These are phyloP conservation scores for Cochlearia excelsa DNA, from an alignment of 345 rosid genomes.

Conservation along the genomic window DNA sequence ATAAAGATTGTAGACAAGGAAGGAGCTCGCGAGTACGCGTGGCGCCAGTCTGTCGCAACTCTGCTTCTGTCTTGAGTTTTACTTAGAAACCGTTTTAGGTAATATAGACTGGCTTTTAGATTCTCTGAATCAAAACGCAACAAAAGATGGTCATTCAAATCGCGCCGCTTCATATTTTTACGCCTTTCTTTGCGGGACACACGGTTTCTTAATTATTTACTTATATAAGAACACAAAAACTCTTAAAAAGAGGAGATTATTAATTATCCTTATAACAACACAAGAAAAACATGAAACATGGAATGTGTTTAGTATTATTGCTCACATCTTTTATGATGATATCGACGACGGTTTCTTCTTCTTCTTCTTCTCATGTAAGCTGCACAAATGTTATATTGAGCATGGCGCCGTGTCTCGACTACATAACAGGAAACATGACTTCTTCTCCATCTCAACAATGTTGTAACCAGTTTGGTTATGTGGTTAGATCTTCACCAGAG, in stretches of 20 bases:
- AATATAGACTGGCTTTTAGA: no score
- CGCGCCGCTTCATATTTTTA: background rate
- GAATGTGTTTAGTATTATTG: constrained; percentile 32
- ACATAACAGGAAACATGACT: constrained; percentile 53
- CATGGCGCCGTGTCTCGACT: constrained; percentile 71
- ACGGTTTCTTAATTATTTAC: background rate
- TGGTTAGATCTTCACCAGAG: constrained; percentile 61
- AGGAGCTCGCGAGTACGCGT: constrained; percentile 78
- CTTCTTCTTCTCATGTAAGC: constrained; percentile 30
- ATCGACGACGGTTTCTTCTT: constrained; percentile 47
- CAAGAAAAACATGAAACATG: constrained; percentile 16
- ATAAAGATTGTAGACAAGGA: constrained; percentile 72
- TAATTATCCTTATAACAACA: background rate
- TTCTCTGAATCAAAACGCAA: no score
- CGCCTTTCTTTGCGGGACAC: background rate
- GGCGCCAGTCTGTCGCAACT: constrained; percentile 70
- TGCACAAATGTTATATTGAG: constrained; percentile 58
- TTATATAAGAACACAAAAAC: background rate
- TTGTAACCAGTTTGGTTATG: constrained; percentile 64
- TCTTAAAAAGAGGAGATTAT: background rate
- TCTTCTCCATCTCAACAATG: constrained; percentile 66
- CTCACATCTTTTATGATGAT: constrained; percentile 33
- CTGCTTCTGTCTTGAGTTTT: constrained; percentile 32
- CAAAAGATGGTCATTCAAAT: background rate
- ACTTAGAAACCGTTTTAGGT: no score